Percentiles rank a stretch among this genome's conserved stretches.
Conservation (phyloP, 768 basidiomycete genomes). For the Mycena sanguinolenta region DNA sequence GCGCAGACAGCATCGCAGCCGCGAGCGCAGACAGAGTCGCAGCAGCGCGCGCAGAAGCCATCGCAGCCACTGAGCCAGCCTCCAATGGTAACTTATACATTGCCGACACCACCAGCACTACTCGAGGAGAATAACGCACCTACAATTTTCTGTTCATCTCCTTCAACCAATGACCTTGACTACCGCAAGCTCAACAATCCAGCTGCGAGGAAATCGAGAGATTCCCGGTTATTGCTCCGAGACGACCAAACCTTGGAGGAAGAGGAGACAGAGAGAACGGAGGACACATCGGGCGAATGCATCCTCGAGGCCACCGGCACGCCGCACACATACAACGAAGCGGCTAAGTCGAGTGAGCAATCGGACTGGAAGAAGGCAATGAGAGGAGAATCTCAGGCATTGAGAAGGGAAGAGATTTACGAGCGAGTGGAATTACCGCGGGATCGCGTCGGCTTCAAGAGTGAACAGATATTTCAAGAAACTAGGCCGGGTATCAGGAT, state of each 20-base stretch:
- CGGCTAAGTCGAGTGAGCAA: constrained; percentile 12
- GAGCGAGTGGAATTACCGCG: constrained; percentile 7
- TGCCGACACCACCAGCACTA: too few species aligned
- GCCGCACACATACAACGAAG: constrained; percentile 8
- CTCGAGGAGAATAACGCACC: too few species aligned
- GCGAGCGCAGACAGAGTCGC: constrained; percentile 1
- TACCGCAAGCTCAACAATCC: too few species aligned
- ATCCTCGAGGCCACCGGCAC: not conserved
- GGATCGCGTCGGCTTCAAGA: not conserved
- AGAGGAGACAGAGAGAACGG: constrained; percentile 4
- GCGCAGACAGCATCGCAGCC: too few species aligned
- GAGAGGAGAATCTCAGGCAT: constrained; percentile 23
- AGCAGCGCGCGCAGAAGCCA: not conserved
- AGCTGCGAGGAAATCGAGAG: too few species aligned
- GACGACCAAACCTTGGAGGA: too few species aligned
- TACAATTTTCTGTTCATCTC: too few species aligned
- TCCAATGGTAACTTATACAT: too few species aligned
- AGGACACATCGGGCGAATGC: not conserved
- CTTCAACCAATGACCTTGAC: too few species aligned
- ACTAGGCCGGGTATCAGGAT: constrained; percentile 1
- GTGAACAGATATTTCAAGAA: constrained; percentile 21
- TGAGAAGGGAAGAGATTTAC: constrained; percentile 18
- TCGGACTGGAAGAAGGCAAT: constrained; percentile 26
- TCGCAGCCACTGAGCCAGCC: too few species aligned
- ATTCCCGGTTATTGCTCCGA: too few species aligned